Percentiles rank a stretch among this genome's conserved stretches.
Conservation (phyloP, 805 yeast species). For the Ogataea allantospora region DNA sequence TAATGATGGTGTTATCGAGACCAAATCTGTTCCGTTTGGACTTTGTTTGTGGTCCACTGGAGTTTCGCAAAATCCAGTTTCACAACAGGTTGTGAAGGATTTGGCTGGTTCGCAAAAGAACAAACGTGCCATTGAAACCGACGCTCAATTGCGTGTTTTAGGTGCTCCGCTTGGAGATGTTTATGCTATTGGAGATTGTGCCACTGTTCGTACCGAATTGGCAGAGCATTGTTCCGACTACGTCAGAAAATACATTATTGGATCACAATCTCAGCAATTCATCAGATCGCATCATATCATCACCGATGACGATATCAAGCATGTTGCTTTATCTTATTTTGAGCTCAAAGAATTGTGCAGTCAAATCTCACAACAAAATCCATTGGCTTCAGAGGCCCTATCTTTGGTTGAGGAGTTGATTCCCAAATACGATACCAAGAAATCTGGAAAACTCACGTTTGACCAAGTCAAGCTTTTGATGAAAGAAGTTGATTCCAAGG, state of each 20-base stretch:
- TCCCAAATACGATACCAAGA: slow-evolving; percentile 48
- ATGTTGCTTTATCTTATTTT: slow-evolving; percentile 43
- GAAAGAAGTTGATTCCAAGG: slow-evolving; percentile 56
- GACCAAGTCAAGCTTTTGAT: slow-evolving; percentile 50
- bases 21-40: slow-evolving; percentile 60
- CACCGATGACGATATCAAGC: slow-evolving; percentile 52
- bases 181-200: slow-evolving; percentile 71
- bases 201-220: slow-evolving; percentile 61
- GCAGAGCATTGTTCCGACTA: slow-evolving; percentile 54
- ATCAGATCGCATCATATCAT: slow-evolving; percentile 33
- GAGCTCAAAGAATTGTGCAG: slow-evolving; percentile 50
- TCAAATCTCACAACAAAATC: slow-evolving; percentile 50
- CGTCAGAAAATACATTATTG: slow-evolving; percentile 45
- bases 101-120: slow-evolving; percentile 52
- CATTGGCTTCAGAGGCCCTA: slow-evolving; percentile 57
- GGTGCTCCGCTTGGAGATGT: slow-evolving; percentile 69
- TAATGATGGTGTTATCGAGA: slow-evolving; percentile 38
- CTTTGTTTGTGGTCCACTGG: slow-evolving; percentile 77
- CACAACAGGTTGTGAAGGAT: slow-evolving; percentile 51
- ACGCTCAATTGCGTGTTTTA: slow-evolving; percentile 64
- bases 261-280: slow-evolving; percentile 39
- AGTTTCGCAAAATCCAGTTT: slow-evolving; percentile 63
- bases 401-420: slow-evolving; percentile 48
- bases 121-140: slow-evolving; percentile 72
- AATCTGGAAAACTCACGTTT: slow-evolving; percentile 50